Percentiles rank a stretch among this genome's conserved stretches.
Evolutionary conservation across 2,329 filamentous ascomycete species (phyloP).

Genomic region (Phoma sp.): DNA sequence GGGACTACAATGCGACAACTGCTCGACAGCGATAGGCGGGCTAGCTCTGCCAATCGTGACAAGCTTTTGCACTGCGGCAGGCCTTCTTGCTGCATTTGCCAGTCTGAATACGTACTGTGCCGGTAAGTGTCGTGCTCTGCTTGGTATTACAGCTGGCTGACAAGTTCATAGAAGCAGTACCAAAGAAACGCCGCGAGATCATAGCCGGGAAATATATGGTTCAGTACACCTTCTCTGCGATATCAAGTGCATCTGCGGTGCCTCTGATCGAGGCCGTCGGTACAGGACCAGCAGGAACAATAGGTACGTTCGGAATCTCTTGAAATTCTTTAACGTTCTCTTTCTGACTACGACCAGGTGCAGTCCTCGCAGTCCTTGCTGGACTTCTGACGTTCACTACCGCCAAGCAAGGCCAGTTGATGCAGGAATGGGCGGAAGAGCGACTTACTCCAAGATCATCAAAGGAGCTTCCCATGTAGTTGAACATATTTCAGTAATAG

Average conservation of each 20-base stretch:
- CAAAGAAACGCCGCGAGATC: constrained; percentile 30
- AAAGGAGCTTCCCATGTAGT: background rate
- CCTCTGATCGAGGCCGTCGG: constrained; percentile 42
- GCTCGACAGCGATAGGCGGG: constrained; percentile 29
- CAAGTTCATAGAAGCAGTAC: constrained; percentile 29
- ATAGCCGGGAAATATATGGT: constrained; percentile 45
- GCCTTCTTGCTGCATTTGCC: constrained; percentile 50
- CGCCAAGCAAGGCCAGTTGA: constrained; percentile 17
- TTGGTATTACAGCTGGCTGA: background rate
- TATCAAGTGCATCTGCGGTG: constrained; percentile 31
- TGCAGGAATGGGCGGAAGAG: constrained; percentile 24
- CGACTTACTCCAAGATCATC: background rate
- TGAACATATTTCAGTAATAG: background rate
- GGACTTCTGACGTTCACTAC: constrained; percentile 20
- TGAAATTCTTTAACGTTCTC: background rate
- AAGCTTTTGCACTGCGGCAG: constrained; percentile 45
- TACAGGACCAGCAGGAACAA: constrained; percentile 27
- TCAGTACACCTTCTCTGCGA: constrained; percentile 39
- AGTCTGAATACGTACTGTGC: constrained; percentile 53
- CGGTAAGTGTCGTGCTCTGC: constrained; percentile 31
- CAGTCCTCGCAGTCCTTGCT: constrained; percentile 16
- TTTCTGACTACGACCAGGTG: constrained; percentile 6
- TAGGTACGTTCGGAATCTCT: constrained; percentile 8
- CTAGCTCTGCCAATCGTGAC: constrained; percentile 47
- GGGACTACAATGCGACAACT: constrained; percentile 42